Conservation (phyloP, 495 filamentous ascomycete species). For the Aspergillus incahuasiensis region DNA sequence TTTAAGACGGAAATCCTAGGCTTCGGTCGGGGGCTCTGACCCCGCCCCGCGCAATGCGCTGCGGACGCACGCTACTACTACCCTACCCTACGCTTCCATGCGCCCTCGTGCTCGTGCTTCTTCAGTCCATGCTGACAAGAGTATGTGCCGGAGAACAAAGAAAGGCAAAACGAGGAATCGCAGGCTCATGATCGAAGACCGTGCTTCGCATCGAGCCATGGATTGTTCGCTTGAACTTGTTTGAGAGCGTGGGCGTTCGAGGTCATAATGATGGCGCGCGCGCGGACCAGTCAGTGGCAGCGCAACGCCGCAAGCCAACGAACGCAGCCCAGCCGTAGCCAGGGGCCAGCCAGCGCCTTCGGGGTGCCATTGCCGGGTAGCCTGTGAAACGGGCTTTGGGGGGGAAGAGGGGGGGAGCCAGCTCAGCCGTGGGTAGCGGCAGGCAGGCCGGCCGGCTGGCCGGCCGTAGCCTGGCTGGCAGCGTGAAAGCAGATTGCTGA, state of each 20-base stretch:
- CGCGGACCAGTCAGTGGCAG: not conserved
- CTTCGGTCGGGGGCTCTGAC: not conserved
- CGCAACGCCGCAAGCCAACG: not conserved
- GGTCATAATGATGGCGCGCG: not conserved
- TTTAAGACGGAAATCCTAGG: not conserved
- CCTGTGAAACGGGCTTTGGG: not conserved
- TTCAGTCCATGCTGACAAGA: not conserved
- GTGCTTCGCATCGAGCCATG: not conserved
- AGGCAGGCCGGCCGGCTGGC: too few species aligned
- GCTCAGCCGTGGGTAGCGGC: not conserved
- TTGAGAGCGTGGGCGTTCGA: not conserved
- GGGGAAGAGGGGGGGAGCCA: too few species aligned
- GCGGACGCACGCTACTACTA: too few species aligned
- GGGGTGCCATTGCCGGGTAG: too few species aligned
- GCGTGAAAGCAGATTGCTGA: not conserved
- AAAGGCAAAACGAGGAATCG: not conserved
- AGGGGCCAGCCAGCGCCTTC: not conserved
- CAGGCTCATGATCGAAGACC: not conserved
- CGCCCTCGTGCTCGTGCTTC: not conserved
- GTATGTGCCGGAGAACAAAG: not conserved
- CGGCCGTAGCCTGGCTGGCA: not conserved
- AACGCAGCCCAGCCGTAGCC: too few species aligned
- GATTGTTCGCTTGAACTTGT: not conserved
- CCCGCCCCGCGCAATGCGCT: not conserved
- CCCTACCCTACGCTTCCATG: too few species aligned